These are phyloP conservation scores for Fraxinus nigra DNA, from an alignment of 305 asterid species.

Conservation along the genomic window DNA sequence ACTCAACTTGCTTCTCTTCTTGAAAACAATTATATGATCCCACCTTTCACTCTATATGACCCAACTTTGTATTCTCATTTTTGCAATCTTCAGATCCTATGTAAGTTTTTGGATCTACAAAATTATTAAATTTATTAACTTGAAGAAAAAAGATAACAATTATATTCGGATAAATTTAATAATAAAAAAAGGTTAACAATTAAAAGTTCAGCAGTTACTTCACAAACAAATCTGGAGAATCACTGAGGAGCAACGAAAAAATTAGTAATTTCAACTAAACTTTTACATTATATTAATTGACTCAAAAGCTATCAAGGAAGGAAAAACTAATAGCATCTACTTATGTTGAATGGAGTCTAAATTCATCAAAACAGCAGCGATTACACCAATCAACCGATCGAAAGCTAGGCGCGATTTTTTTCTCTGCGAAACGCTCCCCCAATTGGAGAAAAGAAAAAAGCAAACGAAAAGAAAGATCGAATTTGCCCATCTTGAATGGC, in stretches of 20 bases:
- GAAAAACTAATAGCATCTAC: not conserved
- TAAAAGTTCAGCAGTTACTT: not conserved
- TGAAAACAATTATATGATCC: too few relatives aligned
- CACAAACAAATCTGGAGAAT: not conserved
- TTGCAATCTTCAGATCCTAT: too few relatives aligned
- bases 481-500: slow-evolving; percentile 75
- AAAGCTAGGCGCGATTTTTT: not conserved
- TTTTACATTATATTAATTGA: not conserved
- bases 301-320: not conserved
- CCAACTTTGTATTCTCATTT: too few relatives aligned
- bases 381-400: not conserved
- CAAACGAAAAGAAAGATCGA: slow-evolving; percentile 43
- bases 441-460: not conserved
- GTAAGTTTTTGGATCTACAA: too few relatives aligned
- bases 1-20: too few relatives aligned
- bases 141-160: not conserved
- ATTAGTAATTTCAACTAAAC: not conserved
- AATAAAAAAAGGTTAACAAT: not conserved
- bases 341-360: not conserved
- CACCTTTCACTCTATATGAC: too few relatives aligned
- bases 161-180: too few relatives aligned
- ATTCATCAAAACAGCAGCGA: not conserved
- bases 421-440: not conserved
- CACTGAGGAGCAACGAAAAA: not conserved
- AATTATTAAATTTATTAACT: not conserved